Conservation (phyloP, 2,329 filamentous ascomycete genomes). For the Colletotrichum graminicola region DNA sequence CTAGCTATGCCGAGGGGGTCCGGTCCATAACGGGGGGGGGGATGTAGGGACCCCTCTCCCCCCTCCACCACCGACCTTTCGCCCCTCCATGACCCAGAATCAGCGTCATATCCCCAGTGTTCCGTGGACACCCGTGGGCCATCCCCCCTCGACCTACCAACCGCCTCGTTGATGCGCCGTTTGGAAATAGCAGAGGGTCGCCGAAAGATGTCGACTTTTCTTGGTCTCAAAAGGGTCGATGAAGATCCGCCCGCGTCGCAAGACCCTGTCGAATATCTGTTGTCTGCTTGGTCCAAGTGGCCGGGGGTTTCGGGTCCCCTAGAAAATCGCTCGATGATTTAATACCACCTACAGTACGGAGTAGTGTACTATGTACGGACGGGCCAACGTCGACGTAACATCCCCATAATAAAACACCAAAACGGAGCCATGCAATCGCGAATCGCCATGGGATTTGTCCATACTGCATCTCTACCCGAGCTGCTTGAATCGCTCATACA, state of each 20-base stretch:
- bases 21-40: not conserved
- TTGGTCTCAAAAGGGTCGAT: not conserved
- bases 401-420: conserved; percentile 10
- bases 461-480: not conserved
- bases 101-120: conserved; percentile 40
- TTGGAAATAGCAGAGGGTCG: not conserved
- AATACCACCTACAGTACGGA: no score
- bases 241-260: conserved; percentile 6
- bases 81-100: conserved; percentile 41
- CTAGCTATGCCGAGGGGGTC: not conserved
- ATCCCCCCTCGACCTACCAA: not conserved
- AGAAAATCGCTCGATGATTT: no score
- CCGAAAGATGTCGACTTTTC: not conserved
- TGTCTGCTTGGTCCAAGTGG: not conserved
- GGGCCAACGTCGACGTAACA: conserved; percentile 14
- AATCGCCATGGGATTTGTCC: conserved; percentile 6
- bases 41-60: conserved; percentile 6
- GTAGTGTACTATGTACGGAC: no score
- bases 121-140: conserved; percentile 18
- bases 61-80: not conserved
- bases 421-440: conserved; percentile 8
- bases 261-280: conserved; percentile 8
- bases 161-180: conserved; percentile 7
- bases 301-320: no score
- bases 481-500: conserved; percentile 8